Base-by-base conservation (phyloP, 1,139 yeast genomes). In the Pichia sp. region DNA sequence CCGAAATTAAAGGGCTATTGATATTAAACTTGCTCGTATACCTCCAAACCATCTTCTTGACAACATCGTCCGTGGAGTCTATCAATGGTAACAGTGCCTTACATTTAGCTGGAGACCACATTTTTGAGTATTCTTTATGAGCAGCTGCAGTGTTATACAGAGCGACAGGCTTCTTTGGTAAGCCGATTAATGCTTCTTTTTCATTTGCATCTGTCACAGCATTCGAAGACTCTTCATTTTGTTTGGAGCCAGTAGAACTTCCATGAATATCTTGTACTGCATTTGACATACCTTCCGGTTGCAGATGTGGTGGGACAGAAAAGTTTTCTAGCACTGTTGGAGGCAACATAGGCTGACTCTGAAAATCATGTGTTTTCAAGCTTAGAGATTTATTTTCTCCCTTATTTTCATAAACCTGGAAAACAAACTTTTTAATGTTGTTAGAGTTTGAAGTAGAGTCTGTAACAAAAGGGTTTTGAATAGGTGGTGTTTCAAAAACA, bases 11-110 rank as follows among this genome's bases (percentile, higher is more conserved):
- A 10, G 58, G 58, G 36, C 46, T 50, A 37, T 46, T 49, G 14
- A 55, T 44, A 12, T 49, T 40, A 38, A 46, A 56, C 35, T 54
- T 55, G 35, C 53, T 52, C 7, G 46, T 47, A 35, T 55, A 54
- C 17, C 59, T 45, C 7, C 49, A 33, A 30, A 35, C 23, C 52
- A 55, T 44, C 8, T 33, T 32, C 18, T 37, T 37, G 12, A 42
- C 23, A 32, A 40, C 28, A 18, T 37, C 12, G 23, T 44, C 47
- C 28, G 40, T 39, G 12, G 15, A 39, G 14, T 36, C 43, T 17
- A 35, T 41, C 7, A 38, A 24, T 5, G 41, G 40, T 18, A 31
- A 31, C n/a, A n/a, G n/a, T n/a, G n/a, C n/a, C n/a, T n/a, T n/a
- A n/a, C n/a, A n/a, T n/a, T n/a, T n/a, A n/a, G n/a, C n/a, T n/a